Evolutionary conservation across 2,329 filamentous ascomycete species (phyloP).

Genomic region (Colletotrichum tamarilloi): DNA sequence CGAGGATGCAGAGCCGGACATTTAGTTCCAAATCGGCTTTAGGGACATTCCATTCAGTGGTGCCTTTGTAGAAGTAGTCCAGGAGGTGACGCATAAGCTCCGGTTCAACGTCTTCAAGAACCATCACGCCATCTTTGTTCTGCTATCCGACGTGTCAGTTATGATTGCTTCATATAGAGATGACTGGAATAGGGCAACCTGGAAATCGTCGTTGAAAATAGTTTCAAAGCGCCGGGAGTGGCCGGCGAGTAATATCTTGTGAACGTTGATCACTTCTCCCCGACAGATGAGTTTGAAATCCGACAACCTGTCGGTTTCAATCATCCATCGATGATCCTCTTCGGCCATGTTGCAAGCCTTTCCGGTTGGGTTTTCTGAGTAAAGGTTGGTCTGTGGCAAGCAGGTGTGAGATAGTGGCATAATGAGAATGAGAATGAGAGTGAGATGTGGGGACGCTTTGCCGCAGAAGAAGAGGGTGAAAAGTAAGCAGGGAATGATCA

Average conservation of each 20-base stretch:
- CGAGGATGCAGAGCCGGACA: neutral
- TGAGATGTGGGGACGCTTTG: too few relatives aligned
- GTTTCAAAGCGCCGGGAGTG: neutral
- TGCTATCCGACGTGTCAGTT: neutral
- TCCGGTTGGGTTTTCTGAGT: neutral
- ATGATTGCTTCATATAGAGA: too few relatives aligned
- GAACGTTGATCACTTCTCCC: neutral
- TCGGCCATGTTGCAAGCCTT: neutral
- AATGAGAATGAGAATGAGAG: neutral
- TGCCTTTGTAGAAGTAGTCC: neutral
- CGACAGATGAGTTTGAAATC: conserved; percentile 2
- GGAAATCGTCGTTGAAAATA: neutral
- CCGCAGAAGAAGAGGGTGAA: neutral
- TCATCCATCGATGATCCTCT: neutral
- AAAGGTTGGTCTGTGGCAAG: neutral
- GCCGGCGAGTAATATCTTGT: neutral
- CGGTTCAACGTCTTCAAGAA: neutral
- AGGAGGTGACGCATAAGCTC: neutral
- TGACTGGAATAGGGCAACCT: neutral
- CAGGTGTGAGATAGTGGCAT: neutral
- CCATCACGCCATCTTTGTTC: neutral
- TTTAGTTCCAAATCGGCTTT: neutral
- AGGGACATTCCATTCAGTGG: neutral
- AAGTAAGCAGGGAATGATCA: neutral
- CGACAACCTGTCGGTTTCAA: neutral